These are phyloP conservation scores for Nakazawaea molendinolei DNA, from an alignment of 805 yeast species.

Conservation along the genomic window DNA sequence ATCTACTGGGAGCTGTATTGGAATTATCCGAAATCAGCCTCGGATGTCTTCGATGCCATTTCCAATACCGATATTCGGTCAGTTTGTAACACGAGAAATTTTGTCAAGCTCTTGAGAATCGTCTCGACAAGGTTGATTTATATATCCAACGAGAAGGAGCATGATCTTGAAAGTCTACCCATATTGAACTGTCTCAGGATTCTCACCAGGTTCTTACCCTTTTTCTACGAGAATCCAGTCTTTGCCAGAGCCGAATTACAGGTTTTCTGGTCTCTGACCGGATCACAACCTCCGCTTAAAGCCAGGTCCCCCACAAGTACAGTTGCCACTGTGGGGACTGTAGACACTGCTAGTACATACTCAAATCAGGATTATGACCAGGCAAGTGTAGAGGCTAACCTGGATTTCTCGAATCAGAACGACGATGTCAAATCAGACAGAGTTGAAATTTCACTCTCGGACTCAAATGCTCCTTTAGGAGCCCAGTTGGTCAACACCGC, in stretches of 20 bases:
- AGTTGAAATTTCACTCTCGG: conserved; percentile 14
- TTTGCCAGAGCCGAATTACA: conserved; percentile 26
- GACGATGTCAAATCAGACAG: conserved; percentile 8
- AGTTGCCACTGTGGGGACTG: conserved; percentile 20
- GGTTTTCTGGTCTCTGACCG: conserved; percentile 38
- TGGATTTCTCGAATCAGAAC: conserved; percentile 12
- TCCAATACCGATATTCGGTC: conserved; percentile 51
- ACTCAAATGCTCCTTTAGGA: conserved; percentile 26
- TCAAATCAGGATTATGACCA: conserved; percentile 16
- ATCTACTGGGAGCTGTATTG: conserved; percentile 39
- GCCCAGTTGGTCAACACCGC: conserved; percentile 29
- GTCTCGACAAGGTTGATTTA: conserved; percentile 27
- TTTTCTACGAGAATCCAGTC: conserved; percentile 48
- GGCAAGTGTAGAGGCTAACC: conserved; percentile 16
- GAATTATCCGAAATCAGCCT: conserved; percentile 41
- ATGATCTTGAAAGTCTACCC: conserved; percentile 18
- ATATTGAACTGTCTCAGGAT: conserved; percentile 55
- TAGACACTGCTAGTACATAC: conserved; percentile 15
- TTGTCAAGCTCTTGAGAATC: conserved; percentile 43
- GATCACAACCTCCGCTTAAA: conserved; percentile 12
- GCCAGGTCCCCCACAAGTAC: conserved; percentile 12
- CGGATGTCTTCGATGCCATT: conserved; percentile 53
- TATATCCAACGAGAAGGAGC: conserved; percentile 14
- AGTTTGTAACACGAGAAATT: conserved; percentile 58
- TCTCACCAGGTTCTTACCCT: conserved; percentile 60